A percentile compares a stretch with the other conserved stretches of the same genome.
Conservation (phyloP, 2,329 filamentous ascomycete genomes). For the Aureobasidium sp. region DNA sequence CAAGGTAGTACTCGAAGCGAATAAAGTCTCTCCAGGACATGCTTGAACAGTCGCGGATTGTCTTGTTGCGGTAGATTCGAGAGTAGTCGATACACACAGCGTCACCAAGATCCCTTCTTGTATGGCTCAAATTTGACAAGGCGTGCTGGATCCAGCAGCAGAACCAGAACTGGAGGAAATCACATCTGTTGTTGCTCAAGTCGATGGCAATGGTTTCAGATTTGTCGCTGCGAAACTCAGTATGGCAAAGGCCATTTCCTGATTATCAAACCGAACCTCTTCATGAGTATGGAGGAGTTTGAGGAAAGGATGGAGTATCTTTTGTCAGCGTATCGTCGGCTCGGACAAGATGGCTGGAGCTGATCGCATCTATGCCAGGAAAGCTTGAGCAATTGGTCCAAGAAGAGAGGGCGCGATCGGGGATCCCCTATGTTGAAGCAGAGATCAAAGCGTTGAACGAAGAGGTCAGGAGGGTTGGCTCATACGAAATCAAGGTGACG, state of each 20-base stretch:
- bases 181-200: slow-evolving; percentile 60
- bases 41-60: slow-evolving; percentile 54
- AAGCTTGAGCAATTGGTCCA: slow-evolving; percentile 46
- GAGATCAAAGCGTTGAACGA: slow-evolving; percentile 42
- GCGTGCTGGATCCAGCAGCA: slow-evolving; percentile 53
- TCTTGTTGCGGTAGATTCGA: slow-evolving; percentile 62
- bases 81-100: slow-evolving; percentile 68
- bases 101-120: slow-evolving; percentile 69
- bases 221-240: slow-evolving; percentile 57
- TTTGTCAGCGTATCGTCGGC: slow-evolving; percentile 39
- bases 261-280: slow-evolving; percentile 30
- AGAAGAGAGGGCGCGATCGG: slow-evolving; percentile 32
- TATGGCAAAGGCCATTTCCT: slow-evolving; percentile 45
- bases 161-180: slow-evolving; percentile 48
- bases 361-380: slow-evolving; percentile 48
- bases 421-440: slow-evolving; percentile 41
- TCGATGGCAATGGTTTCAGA: slow-evolving; percentile 61
- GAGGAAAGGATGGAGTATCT: slow-evolving; percentile 46
- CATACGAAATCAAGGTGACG: slow-evolving; percentile 2
- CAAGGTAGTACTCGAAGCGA: slow-evolving; percentile 46
- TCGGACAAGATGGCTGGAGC: slow-evolving; percentile 46
- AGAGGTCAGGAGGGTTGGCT: slow-evolving; percentile 39
- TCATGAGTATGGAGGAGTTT: slow-evolving; percentile 27
- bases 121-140: slow-evolving; percentile 59
- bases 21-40: slow-evolving; percentile 49